A percentile compares a stretch with the other conserved stretches of the same genome.
These are phyloP conservation scores for Senecio squalidus DNA, from an alignment of 140 eudicot species.

Conservation along the genomic window DNA sequence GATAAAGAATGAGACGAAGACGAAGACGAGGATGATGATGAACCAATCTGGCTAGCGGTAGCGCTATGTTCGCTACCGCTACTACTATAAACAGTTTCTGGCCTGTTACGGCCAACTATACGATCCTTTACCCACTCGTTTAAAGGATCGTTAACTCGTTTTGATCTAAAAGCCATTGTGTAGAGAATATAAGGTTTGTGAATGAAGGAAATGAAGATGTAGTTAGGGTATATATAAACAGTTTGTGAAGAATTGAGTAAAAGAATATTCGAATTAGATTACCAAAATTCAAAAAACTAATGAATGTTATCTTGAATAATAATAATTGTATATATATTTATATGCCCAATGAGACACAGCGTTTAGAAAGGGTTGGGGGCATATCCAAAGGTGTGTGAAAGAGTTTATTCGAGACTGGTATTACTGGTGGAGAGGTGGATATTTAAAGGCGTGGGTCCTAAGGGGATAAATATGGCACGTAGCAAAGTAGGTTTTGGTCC, in stretches of 20 bases:
- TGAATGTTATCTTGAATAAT: conserved; percentile 24
- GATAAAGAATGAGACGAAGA: conserved; percentile 51
- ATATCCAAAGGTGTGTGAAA: conserved; percentile 22
- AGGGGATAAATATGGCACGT: conserved; percentile 20
- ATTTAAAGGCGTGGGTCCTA: conserved; percentile 20
- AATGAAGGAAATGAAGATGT: background rate
- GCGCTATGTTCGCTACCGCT: conserved; percentile 72
- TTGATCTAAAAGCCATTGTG: conserved; percentile 41
- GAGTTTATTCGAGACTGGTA: conserved; percentile 16
- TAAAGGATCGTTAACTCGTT: conserved; percentile 44
- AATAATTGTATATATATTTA: conserved; percentile 2
- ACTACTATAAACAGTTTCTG: conserved; percentile 28
- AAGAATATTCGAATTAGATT: conserved; percentile 34
- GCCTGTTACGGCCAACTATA: conserved; percentile 30
- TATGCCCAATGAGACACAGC: background rate
- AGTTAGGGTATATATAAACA: background rate
- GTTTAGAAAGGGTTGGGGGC: conserved; percentile 10
- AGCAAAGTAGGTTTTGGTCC: conserved; percentile 21
- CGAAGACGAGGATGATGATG: conserved; percentile 22
- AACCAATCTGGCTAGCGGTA: conserved; percentile 29
- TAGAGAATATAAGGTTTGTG: background rate
- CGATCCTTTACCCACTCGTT: conserved; percentile 44
- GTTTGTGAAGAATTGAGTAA: conserved; percentile 14
- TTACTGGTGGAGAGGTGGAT: conserved; percentile 7
- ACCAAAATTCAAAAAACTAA: background rate